phyloP scores from a whole-genome alignment of 1,284 basidiomycete species.

The Marasmius tenuissimus region DNA sequence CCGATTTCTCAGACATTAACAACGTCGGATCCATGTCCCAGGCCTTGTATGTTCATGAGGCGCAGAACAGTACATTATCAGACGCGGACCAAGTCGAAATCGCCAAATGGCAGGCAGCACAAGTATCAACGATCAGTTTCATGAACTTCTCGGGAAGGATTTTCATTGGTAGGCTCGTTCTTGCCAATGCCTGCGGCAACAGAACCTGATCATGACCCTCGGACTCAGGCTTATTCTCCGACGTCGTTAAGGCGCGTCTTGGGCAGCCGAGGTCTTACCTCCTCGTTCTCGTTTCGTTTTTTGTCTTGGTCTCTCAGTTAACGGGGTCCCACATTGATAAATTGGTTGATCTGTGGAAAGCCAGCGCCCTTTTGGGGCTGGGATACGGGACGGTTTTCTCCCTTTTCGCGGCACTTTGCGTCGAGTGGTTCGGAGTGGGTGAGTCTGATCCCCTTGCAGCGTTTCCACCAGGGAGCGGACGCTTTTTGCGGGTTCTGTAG shows the following conservation, averaged over 20 bases:
- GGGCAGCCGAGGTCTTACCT: slow-evolving; percentile 70
- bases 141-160: slow-evolving; percentile 86
- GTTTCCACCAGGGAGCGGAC: neutral
- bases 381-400: slow-evolving; percentile 80
- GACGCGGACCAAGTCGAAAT: slow-evolving; percentile 67
- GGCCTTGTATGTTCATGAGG: slow-evolving; percentile 73
- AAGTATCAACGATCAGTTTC: slow-evolving; percentile 84
- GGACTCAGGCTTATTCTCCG: slow-evolving; percentile 60
- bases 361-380: slow-evolving; percentile 71
- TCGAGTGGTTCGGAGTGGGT: slow-evolving; percentile 83
- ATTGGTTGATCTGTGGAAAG: slow-evolving; percentile 70
- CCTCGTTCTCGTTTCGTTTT: slow-evolving; percentile 61
- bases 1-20: slow-evolving; percentile 70
- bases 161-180: slow-evolving; percentile 53
- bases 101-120: slow-evolving; percentile 77
- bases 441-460: slow-evolving; percentile 18
- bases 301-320: slow-evolving; percentile 74
- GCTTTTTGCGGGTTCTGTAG: too few species aligned
- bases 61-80: slow-evolving; percentile 28
- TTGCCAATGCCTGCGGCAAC: neutral
- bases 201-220: neutral
- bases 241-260: slow-evolving; percentile 62
- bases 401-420: slow-evolving; percentile 67
- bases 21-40: slow-evolving; percentile 93
- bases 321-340: slow-evolving; percentile 56